Percentiles rank a stretch among this genome's conserved stretches.
Evolutionary conservation across 305 asterid genomes (phyloP).

Genomic region (Solanum hybrid): DNA sequence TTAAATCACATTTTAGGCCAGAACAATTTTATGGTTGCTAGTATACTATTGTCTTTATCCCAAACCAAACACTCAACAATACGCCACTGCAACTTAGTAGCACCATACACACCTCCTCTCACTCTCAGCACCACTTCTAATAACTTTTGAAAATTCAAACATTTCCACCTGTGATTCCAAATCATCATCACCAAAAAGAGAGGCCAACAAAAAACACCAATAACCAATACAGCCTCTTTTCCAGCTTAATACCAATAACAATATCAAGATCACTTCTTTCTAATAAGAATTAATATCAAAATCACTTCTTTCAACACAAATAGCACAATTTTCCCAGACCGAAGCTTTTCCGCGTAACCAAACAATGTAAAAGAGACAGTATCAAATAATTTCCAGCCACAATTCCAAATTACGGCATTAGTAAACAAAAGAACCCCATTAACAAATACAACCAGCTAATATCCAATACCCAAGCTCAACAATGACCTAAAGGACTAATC

Average conservation of each 20-base stretch:
- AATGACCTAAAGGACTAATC: background rate
- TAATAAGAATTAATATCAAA: background rate
- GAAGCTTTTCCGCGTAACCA: background rate
- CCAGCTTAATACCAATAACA: background rate
- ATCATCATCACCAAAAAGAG: background rate
- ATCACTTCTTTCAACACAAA: conserved; percentile 1
- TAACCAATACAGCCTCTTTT: background rate
- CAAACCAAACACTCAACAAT: background rate
- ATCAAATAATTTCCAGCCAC: background rate
- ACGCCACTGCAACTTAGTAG: background rate
- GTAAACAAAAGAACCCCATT: background rate
- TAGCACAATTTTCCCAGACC: background rate
- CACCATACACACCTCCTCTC: background rate
- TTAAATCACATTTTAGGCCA: background rate
- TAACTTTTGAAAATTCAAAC: background rate
- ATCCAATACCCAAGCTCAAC: background rate
- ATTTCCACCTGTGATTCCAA: background rate
- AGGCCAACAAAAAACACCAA: background rate
- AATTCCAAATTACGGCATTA: background rate
- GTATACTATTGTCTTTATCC: background rate
- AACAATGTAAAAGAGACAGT: background rate
- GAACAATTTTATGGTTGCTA: background rate
- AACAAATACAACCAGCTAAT: background rate
- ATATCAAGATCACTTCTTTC: background rate
- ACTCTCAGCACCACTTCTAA: background rate